A percentile compares a stretch with the other conserved stretches of the same genome.
phyloP scores from a whole-genome alignment of 805 yeast genomes.

The Cyberlindnera maritima region DNA sequence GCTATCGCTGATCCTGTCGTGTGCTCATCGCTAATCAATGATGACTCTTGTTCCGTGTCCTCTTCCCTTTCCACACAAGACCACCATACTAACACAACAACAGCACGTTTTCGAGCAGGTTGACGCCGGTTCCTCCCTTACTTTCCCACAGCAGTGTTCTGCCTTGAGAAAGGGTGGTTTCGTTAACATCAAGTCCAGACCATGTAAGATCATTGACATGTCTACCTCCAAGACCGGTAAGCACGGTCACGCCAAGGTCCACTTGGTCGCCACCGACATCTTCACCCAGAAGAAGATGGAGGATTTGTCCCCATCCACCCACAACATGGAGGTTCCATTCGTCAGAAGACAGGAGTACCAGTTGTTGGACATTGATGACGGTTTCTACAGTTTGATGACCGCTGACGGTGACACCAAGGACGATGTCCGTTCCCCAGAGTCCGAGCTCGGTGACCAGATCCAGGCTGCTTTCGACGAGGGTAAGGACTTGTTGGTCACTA shows the following conservation, averaged over 20 bases:
- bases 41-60: too few species aligned
- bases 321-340: slow-evolving; percentile 99
- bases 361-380: slow-evolving; percentile 97
- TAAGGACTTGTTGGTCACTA: slow-evolving; percentile 95
- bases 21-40: too few species aligned
- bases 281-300: slow-evolving; percentile 99
- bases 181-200: slow-evolving; percentile 98
- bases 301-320: slow-evolving; percentile 99
- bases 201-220: slow-evolving; percentile 99
- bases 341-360: slow-evolving; percentile 95
- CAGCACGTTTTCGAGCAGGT: slow-evolving; percentile 96
- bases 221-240: slow-evolving; percentile 99
- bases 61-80: neutral
- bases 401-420: slow-evolving; percentile 98
- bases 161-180: slow-evolving; percentile 99
- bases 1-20: too few species aligned
- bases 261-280: slow-evolving; percentile 97
- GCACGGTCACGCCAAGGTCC: slow-evolving; percentile 99
- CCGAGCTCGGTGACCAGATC: slow-evolving; percentile 92
- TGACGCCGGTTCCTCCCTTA: slow-evolving; percentile 97
- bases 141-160: slow-evolving; percentile 99
- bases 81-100: slow-evolving; percentile 9
- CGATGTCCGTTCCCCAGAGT: slow-evolving; percentile 97
- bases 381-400: slow-evolving; percentile 95
- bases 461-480: slow-evolving; percentile 96